Conservation (phyloP, 805 yeast genomes). For the Candida boleticola region DNA sequence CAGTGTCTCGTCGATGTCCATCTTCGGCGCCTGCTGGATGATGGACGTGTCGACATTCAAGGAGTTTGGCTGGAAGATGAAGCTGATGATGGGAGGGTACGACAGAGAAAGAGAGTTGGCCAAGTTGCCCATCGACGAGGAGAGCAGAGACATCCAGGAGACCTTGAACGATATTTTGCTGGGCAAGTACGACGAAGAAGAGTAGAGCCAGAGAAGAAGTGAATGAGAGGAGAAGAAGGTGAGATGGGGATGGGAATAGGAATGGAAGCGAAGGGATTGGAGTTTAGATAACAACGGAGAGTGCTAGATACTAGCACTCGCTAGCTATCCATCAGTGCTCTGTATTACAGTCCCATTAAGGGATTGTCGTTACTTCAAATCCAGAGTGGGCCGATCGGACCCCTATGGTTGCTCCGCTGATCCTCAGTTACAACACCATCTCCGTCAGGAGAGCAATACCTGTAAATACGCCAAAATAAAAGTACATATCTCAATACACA, state of each 20-base stretch:
- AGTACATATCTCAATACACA: too few relatives aligned
- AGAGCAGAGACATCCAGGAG: slow-evolving; percentile 55
- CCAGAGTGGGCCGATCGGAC: too few relatives aligned
- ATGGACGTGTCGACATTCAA: slow-evolving; percentile 64
- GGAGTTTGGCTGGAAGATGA: slow-evolving; percentile 74
- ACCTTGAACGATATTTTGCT: slow-evolving; percentile 50
- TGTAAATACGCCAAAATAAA: too few relatives aligned
- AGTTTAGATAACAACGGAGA: too few relatives aligned
- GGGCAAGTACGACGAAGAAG: slow-evolving; percentile 35
- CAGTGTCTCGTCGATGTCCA: slow-evolving; percentile 67
- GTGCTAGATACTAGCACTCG: too few relatives aligned
- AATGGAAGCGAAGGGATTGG: too few relatives aligned
- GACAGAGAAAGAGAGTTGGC: slow-evolving; percentile 50
- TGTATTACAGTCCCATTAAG: too few relatives aligned
- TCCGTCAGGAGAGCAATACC: too few relatives aligned
- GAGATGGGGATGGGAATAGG: not conserved
- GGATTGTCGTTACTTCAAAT: too few relatives aligned
- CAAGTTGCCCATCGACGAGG: slow-evolving; percentile 50
- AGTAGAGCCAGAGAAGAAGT: not conserved
- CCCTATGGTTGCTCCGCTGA: too few relatives aligned
- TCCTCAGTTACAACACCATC: too few relatives aligned
- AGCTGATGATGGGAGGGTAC: slow-evolving; percentile 64
- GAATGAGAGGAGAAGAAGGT: not conserved
- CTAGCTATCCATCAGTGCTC: too few relatives aligned
- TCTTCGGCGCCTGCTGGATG: slow-evolving; percentile 78